phyloP scores from a whole-genome alignment of 805 yeast species.

The Candida ponderosae region DNA sequence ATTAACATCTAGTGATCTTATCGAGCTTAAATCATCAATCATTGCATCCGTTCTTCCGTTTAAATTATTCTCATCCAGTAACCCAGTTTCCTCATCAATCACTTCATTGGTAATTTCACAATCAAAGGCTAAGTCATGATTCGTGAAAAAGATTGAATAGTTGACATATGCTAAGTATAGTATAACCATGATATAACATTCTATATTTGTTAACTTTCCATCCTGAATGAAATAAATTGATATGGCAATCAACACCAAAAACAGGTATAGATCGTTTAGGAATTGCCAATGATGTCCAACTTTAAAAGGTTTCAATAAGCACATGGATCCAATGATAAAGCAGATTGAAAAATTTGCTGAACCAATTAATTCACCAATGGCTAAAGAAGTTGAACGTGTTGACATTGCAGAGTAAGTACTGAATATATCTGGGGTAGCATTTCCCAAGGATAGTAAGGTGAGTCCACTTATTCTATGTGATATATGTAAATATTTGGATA shows the following conservation, averaged over 20 bases:
- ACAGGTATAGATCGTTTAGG: constrained; percentile 53
- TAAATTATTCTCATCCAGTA: constrained; percentile 8
- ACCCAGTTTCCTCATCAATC: constrained; percentile 12
- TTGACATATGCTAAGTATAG: constrained; percentile 54
- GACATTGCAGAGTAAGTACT: constrained; percentile 79
- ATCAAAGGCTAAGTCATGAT: constrained; percentile 26
- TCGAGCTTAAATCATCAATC: constrained; percentile 1
- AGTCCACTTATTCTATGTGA: constrained; percentile 80
- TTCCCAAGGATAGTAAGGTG: constrained; percentile 84
- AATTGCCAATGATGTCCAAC: constrained; percentile 42
- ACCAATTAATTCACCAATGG: constrained; percentile 87
- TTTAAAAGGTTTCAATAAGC: constrained; percentile 55
- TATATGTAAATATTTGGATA: constrained; percentile 54
- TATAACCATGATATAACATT: constrained; percentile 48
- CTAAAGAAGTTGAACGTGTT: constrained; percentile 63
- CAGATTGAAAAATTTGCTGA: constrained; percentile 79
- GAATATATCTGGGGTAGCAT: constrained; percentile 86
- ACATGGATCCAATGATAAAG: constrained; percentile 75
- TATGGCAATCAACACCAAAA: constrained; percentile 40
- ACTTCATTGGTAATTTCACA: constrained; percentile 6
- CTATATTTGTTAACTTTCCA: constrained; percentile 45
- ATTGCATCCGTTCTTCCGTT: constrained; percentile 8
- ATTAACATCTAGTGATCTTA: constrained; percentile 11
- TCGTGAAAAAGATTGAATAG: constrained; percentile 32
- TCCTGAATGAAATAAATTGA: constrained; percentile 46